These are phyloP conservation scores for Guadua angustifolia DNA, from an alignment of 176 grass and related monocot genomes.

Conservation along the genomic window DNA sequence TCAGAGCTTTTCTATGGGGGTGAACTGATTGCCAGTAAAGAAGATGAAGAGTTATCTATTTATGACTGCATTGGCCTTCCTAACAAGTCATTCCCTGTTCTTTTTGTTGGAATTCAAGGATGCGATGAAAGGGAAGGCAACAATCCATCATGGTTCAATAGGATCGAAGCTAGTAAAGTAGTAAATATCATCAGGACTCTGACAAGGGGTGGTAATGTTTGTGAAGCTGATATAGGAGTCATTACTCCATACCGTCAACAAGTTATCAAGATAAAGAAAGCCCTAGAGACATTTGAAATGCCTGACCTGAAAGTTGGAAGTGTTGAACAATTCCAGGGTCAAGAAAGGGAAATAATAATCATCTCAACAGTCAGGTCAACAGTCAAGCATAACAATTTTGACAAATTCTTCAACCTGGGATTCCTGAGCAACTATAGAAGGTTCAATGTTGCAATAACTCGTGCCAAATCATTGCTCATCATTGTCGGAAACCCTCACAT, in stretches of 20 bases:
- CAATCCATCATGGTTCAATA: constrained; percentile 97
- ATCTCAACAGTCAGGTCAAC: constrained; percentile 96
- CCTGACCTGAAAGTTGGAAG: constrained; percentile 82
- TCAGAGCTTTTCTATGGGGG: constrained; percentile 80
- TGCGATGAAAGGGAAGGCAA: constrained; percentile 96
- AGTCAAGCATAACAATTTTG: constrained; percentile 81
- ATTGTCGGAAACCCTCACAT: constrained; percentile 92
- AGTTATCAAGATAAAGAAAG: constrained; percentile 78
- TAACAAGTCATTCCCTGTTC: constrained; percentile 83
- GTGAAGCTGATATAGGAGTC: constrained; percentile 75
- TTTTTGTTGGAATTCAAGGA: constrained; percentile 95
- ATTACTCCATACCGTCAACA: constrained; percentile 94
- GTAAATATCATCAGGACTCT: constrained; percentile 79
- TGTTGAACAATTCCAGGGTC: constrained; percentile 93
- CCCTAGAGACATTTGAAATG: constrained; percentile 76
- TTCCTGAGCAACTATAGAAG: constrained; percentile 81
- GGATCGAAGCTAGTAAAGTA: constrained; percentile 91
- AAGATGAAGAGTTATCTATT: constrained; percentile 46
- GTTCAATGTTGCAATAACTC: constrained; percentile 93
- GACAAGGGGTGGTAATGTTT: constrained; percentile 49
- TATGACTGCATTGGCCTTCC: constrained; percentile 71
- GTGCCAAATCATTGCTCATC: constrained; percentile 83
- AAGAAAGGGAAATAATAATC: constrained; percentile 90
- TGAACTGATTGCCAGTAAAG: constrained; percentile 75
- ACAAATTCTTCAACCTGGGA: constrained; percentile 80